Base-by-base conservation (phyloP, 2,329 filamentous ascomycete genomes). In the Aspergillus fijiensis region DNA sequence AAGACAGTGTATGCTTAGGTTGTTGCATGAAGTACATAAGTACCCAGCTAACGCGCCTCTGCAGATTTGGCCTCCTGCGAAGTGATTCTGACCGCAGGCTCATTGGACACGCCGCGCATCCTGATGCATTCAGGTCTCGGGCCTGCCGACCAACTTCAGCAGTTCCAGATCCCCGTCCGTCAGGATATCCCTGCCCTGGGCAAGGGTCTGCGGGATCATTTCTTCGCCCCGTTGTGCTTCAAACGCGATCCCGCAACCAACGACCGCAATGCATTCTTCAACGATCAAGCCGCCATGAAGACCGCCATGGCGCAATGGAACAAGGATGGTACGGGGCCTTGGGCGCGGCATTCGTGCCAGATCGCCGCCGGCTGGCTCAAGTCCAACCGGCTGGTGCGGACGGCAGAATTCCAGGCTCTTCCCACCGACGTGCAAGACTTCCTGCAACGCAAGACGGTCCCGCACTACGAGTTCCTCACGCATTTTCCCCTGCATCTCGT, bases 381-480 rank as follows among this genome's bases (percentile, higher is more conserved):
- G 67, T 73, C 78, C 0, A 74, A 79, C 5, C 64, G 65, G 1
- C 66, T 85, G 2, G 66, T 73, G 1, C 57, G 70, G 0, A 78
- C 76, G 0, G 63, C 76, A 0, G 82, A 88, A 65, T 87, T 85
- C 67, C 70, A 80, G 47, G 78, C 71, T 1, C 74, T 89, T 0
- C 79, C 83, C 0, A 57, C 63, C 0, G 58, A 74, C 0, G 74
- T 79, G 10, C 78, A 82, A 64, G 69, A 72, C 0, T 81, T 79
- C 61, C 69, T 88, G 1, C 69, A 68, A 49, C 76, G 76, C 21
- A 75, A 79, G 14, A 85, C 82, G 0, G 77, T 88, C 2, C 86
- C 87, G 0, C 79, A 83, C 51, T 87, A 80, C 63, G 86, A 89
- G 64, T 69, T 87, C 16, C 58, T 81, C 9, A 80, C 76, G 1